phyloP scores from a whole-genome alignment of 2,329 filamentous ascomycete species.

The Aspergillus sp. region DNA sequence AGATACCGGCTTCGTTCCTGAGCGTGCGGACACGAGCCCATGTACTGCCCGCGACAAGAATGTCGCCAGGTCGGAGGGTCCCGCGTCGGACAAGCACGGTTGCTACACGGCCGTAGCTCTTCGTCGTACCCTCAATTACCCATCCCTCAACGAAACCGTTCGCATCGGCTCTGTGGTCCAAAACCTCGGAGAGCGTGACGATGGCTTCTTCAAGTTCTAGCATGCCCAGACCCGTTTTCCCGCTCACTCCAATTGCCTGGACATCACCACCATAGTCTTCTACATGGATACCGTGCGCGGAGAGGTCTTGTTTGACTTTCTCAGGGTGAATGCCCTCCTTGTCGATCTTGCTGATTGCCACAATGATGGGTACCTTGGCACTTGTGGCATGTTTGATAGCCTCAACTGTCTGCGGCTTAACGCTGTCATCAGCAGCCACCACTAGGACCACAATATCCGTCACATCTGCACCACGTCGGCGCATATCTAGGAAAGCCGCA shows the following conservation, averaged over 20 bases:
- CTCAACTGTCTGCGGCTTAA: conserved; percentile 95
- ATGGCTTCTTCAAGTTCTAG: conserved; percentile 88
- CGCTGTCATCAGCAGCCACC: conserved; percentile 93
- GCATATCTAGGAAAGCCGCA: conserved; percentile 93
- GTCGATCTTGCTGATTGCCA: conserved; percentile 97
- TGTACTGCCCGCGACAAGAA: conserved; percentile 82
- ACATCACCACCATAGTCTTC: conserved; percentile 95
- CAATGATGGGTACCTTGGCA: conserved; percentile 90
- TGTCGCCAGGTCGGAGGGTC: conserved; percentile 75
- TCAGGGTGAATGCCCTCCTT: conserved; percentile 79
- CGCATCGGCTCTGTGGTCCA: conserved; percentile 80
- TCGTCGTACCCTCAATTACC: conserved; percentile 89
- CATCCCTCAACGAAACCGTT: conserved; percentile 84
- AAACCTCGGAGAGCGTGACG: conserved; percentile 78
- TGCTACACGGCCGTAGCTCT: conserved; percentile 78
- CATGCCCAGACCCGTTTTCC: conserved; percentile 92
- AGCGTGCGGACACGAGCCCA: conserved; percentile 85
- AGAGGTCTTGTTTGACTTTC: conserved; percentile 83
- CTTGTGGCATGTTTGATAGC: conserved; percentile 89
- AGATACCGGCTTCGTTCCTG: conserved; percentile 77
- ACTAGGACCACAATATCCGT: conserved; percentile 97
- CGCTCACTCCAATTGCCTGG: conserved; percentile 86
- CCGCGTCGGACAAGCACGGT: conserved; percentile 87
- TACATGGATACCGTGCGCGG: conserved; percentile 79
- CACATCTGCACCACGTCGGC: conserved; percentile 89